Conservation (phyloP, 106 monocot genomes). For the Agapanthus africanus region DNA sequence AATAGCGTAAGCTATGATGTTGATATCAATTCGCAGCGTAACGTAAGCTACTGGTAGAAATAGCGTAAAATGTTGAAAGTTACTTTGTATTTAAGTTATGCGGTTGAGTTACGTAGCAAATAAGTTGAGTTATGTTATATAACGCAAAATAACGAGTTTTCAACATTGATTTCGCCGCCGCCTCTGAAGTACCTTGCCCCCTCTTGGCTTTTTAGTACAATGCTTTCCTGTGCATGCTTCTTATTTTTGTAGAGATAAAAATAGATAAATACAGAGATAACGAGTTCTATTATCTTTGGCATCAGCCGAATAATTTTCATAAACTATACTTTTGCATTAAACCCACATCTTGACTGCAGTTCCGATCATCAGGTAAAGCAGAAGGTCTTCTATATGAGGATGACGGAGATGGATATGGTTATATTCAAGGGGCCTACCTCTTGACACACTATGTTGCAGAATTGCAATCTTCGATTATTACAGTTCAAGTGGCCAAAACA, state of each 20-base stretch:
- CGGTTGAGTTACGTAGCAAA: too few relatives aligned
- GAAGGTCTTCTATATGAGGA: slow-evolving; percentile 88
- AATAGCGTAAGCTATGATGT: too few relatives aligned
- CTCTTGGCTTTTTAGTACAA: too few relatives aligned
- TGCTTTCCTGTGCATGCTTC: too few relatives aligned
- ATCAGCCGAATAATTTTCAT: neutral
- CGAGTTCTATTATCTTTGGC: neutral
- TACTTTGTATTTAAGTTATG: too few relatives aligned
- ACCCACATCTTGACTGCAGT: neutral
- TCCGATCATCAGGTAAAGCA: slow-evolving; percentile 65
- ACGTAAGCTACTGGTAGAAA: too few relatives aligned
- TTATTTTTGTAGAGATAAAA: too few relatives aligned
- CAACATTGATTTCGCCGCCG: neutral
- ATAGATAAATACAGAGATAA: neutral
- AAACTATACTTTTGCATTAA: neutral
- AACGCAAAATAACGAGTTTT: too few relatives aligned
- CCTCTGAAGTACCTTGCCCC: neutral
- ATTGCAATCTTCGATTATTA: slow-evolving; percentile 56
- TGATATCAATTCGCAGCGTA: too few relatives aligned
- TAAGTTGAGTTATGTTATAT: too few relatives aligned
- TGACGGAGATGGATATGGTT: slow-evolving; percentile 89
- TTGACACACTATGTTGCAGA: slow-evolving; percentile 79
- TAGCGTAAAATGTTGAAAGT: too few relatives aligned
- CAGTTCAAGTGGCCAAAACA: slow-evolving; percentile 58
- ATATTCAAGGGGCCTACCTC: slow-evolving; percentile 57